phyloP scores from a whole-genome alignment of 169 alveolate species.

The Toxoplasma gondii region DNA sequence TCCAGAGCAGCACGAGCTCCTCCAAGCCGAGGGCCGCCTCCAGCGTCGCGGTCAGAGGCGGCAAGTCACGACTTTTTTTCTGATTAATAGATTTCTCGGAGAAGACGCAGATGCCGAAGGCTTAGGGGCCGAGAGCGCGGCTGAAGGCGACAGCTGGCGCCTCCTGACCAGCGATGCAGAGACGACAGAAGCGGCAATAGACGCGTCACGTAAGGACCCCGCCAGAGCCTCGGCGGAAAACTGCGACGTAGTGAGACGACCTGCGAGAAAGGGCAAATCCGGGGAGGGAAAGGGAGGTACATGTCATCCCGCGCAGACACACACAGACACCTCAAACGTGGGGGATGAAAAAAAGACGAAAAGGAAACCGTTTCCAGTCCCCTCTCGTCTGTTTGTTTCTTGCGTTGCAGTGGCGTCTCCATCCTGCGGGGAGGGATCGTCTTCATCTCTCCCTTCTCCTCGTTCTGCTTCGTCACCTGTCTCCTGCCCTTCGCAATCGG shows the following conservation, averaged over 20 bases:
- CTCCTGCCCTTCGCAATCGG: not conserved
- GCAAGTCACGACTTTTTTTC: slow-evolving; percentile 50
- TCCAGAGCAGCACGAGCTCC: slow-evolving; percentile 62
- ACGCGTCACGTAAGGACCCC: not conserved
- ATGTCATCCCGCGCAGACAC: too few species aligned
- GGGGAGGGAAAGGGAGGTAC: too few species aligned
- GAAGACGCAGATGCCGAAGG: not conserved
- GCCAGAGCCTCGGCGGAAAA: not conserved
- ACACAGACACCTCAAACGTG: not conserved
- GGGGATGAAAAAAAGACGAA: not conserved
- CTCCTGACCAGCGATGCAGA: not conserved
- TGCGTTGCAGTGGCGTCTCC: not conserved
- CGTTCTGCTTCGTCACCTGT: not conserved
- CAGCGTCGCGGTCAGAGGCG: slow-evolving; percentile 69
- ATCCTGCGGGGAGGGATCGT: too few species aligned
- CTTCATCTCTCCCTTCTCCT: not conserved
- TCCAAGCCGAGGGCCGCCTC: slow-evolving; percentile 68
- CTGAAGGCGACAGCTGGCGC: not conserved
- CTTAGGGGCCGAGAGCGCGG: not conserved
- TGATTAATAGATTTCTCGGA: slow-evolving; percentile 37
- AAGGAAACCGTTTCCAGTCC: too few species aligned
- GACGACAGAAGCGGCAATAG: not conserved
- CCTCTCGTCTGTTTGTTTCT: too few species aligned
- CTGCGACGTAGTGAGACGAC: too few species aligned
- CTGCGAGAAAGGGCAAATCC: too few species aligned